Percentiles rank a stretch among this genome's conserved stretches.
Conservation (phyloP, 75 land plant species). For the Pinus tabuliformis region DNA sequence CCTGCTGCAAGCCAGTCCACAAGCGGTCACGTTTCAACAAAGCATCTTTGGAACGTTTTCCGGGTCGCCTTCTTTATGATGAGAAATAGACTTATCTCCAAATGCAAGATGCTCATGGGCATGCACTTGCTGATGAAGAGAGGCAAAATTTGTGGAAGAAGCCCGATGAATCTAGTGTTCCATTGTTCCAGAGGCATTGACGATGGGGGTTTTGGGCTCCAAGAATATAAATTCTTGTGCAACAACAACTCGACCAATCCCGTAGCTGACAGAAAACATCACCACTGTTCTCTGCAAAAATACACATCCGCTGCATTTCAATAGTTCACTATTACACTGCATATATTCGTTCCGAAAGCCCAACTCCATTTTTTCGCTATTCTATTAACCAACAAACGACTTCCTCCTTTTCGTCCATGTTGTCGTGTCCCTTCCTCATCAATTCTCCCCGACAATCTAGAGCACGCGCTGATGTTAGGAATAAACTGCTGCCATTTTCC, state of each 20-base stretch:
- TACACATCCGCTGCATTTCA: too few relatives aligned
- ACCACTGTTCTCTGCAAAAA: background rate
- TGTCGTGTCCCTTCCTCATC: too few relatives aligned
- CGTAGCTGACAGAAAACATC: conserved; percentile 12
- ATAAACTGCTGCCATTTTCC: too few relatives aligned
- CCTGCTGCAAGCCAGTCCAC: conserved; percentile 31
- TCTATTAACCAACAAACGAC: too few relatives aligned
- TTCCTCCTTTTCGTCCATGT: too few relatives aligned
- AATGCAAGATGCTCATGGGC: conserved; percentile 32
- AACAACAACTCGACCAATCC: conserved; percentile 30
- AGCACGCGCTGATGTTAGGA: too few relatives aligned
- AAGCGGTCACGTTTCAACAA: background rate
- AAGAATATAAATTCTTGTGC: conserved; percentile 41
- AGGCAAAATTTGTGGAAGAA: conserved; percentile 29
- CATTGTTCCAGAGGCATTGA: background rate
- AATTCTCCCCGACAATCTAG: too few relatives aligned
- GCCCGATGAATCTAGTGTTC: conserved; percentile 5
- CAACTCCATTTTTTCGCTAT: too few relatives aligned
- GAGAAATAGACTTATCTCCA: conserved; percentile 26
- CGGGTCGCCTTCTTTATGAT: conserved; percentile 21
- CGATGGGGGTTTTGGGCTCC: conserved; percentile 10
- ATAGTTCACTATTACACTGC: too few relatives aligned
- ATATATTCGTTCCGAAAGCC: too few relatives aligned
- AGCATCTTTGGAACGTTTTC: conserved; percentile 26
- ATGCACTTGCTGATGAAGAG: conserved; percentile 30